Conservation (phyloP, 2,329 filamentous ascomycete genomes). For the Colletotrichum sp. region DNA sequence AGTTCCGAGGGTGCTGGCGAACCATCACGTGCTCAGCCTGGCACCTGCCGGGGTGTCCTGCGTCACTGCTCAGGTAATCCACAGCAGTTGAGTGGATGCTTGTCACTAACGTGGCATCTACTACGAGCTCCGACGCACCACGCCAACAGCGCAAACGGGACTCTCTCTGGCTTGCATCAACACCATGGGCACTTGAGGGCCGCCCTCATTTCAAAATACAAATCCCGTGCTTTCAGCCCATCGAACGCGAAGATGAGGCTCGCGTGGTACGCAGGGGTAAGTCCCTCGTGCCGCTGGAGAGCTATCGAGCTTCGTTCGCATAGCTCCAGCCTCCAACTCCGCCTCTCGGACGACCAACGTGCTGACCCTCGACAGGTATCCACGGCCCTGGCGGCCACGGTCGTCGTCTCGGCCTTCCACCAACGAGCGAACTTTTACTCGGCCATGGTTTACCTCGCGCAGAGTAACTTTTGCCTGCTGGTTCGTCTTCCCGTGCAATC, state of each 20-base stretch:
- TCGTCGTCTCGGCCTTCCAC: constrained; percentile 89
- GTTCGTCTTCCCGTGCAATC: constrained; percentile 51
- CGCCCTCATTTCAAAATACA: constrained; percentile 21
- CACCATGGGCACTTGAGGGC: constrained; percentile 41
- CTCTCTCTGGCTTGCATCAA: constrained; percentile 18
- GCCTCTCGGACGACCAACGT: background rate
- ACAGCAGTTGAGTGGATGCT: constrained; percentile 7
- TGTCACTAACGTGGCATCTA: constrained; percentile 37
- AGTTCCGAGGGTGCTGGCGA: background rate
- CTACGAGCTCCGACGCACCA: constrained; percentile 18
- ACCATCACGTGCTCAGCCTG: constrained; percentile 4
- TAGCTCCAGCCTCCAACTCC: background rate
- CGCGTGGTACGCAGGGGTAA: constrained; percentile 66
- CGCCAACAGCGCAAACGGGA: constrained; percentile 4
- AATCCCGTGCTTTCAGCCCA: constrained; percentile 10
- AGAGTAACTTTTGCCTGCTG: constrained; percentile 95
- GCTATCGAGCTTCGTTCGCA: background rate
- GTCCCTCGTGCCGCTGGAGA: constrained; percentile 28
- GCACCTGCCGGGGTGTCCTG: background rate
- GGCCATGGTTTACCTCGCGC: constrained; percentile 93
- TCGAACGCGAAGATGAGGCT: constrained; percentile 58
- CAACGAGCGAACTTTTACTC: constrained; percentile 98
- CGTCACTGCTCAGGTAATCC: constrained; percentile 22
- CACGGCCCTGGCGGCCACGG: constrained; percentile 80
- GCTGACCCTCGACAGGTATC: constrained; percentile 63